Percentiles rank a stretch among this genome's conserved stretches.
phyloP scores from a whole-genome alignment of 768 basidiomycete genomes.

The Dictyophora rubrovolvata region DNA sequence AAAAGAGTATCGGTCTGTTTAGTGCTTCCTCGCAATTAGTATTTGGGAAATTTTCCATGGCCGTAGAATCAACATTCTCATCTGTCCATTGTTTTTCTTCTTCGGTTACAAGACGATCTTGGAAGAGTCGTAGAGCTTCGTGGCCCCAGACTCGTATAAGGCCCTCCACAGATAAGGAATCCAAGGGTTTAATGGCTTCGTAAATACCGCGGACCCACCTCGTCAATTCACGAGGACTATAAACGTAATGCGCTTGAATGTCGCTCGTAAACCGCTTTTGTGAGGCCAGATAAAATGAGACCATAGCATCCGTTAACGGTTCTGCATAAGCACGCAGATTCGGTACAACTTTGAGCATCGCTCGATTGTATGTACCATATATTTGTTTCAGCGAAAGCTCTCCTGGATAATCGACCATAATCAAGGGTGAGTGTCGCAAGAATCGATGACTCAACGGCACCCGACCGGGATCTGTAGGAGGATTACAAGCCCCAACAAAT shows the following conservation, averaged over 20 bases:
- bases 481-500: slow-evolving; percentile 98
- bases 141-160: slow-evolving; percentile 97
- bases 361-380: slow-evolving; percentile 96
- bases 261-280: slow-evolving; percentile 94
- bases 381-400: slow-evolving; percentile 96
- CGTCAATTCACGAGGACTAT: slow-evolving; percentile 97
- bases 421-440: slow-evolving; percentile 90
- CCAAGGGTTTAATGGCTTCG: slow-evolving; percentile 90
- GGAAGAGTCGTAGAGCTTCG: slow-evolving; percentile 93
- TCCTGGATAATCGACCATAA: slow-evolving; percentile 99
- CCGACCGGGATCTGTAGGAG: slow-evolving; percentile 97
- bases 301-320: slow-evolving; percentile 96
- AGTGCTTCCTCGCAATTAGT: slow-evolving; percentile 84
- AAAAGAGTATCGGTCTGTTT: slow-evolving; percentile 84
- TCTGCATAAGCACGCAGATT: slow-evolving; percentile 87
- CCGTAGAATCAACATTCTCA: slow-evolving; percentile 74
- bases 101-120: slow-evolving; percentile 90
- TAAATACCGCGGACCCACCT: slow-evolving; percentile 97
- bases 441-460: slow-evolving; percentile 97
- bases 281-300: slow-evolving; percentile 86
- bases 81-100: slow-evolving; percentile 95
- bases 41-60: slow-evolving; percentile 87
- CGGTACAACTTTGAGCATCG: slow-evolving; percentile 89
- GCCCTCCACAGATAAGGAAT: slow-evolving; percentile 88
- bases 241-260: slow-evolving; percentile 96